Percentiles rank a stretch among this genome's conserved stretches.
These are phyloP conservation scores for Pleurotus eryngii DNA, from an alignment of 768 basidiomycete species.

Conservation along the genomic window DNA sequence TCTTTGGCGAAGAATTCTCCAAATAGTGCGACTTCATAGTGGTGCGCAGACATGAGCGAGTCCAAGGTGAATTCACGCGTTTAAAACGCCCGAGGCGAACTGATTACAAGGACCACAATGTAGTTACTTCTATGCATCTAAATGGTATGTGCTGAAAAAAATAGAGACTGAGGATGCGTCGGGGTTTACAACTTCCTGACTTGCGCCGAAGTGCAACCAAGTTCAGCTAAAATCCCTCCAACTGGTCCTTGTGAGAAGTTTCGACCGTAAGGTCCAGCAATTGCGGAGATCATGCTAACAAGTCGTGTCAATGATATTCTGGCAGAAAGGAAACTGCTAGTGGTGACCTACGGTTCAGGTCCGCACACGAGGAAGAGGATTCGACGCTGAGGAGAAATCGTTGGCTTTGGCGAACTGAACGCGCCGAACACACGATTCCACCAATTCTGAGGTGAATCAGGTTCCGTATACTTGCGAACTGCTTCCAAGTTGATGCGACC, in stretches of 20 bases:
- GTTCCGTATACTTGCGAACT: slow-evolving; percentile 40
- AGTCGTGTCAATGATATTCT: neutral
- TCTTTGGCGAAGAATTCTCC: slow-evolving; percentile 80
- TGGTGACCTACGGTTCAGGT: slow-evolving; percentile 65
- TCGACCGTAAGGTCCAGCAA: slow-evolving; percentile 74
- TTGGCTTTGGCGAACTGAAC: neutral
- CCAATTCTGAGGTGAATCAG: slow-evolving; percentile 17
- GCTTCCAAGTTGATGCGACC: slow-evolving; percentile 55
- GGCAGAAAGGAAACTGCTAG: neutral
- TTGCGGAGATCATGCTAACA: slow-evolving; percentile 67
- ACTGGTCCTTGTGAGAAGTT: slow-evolving; percentile 74
- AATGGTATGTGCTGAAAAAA: neutral
- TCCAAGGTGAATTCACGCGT: too few relatives aligned
- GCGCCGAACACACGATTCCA: slow-evolving; percentile 31
- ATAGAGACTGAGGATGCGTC: neutral
- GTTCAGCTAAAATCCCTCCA: slow-evolving; percentile 59
- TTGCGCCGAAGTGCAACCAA: slow-evolving; percentile 60
- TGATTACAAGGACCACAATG: too few relatives aligned
- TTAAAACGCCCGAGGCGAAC: too few relatives aligned
- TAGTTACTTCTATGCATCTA: neutral
- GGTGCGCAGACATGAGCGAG: slow-evolving; percentile 46
- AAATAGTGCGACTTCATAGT: slow-evolving; percentile 79
- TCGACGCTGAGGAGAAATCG: slow-evolving; percentile 21
- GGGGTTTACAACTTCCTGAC: slow-evolving; percentile 61
- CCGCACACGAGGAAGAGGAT: slow-evolving; percentile 78